These are phyloP conservation scores for Amaranthus cruentus DNA, from an alignment of 148 eudicot genomes.

Conservation along the genomic window DNA sequence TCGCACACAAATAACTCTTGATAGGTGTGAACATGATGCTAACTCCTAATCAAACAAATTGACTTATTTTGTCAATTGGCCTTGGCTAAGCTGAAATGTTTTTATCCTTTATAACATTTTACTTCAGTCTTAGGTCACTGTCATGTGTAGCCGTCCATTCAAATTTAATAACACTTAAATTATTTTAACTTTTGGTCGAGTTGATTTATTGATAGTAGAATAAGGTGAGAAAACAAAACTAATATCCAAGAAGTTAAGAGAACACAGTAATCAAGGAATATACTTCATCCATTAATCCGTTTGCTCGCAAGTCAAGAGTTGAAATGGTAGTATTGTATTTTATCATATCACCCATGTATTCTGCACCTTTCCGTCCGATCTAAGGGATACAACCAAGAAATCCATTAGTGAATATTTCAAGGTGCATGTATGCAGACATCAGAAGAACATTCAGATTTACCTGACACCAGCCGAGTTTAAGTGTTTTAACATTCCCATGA, in stretches of 20 bases:
- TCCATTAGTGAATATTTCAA: background rate
- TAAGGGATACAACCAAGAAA: constrained; percentile 28
- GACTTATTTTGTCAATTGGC: no score
- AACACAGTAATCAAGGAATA: constrained; percentile 17
- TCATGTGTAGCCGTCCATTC: no score
- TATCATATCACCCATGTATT: constrained; percentile 71
- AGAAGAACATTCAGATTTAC: constrained; percentile 30
- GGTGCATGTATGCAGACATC: background rate
- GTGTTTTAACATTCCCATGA: constrained; percentile 72
- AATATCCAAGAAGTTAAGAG: background rate
- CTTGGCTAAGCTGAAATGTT: no score
- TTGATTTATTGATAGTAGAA: no score
- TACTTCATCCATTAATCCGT: constrained; percentile 90
- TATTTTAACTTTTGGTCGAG: no score
- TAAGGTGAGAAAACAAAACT: no score
- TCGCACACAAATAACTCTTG: no score
- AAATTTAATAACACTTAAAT: no score
- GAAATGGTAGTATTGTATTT: constrained; percentile 80
- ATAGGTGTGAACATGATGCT: no score
- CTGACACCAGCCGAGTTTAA: constrained; percentile 97
- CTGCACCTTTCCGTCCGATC: constrained; percentile 85
- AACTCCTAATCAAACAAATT: no score
- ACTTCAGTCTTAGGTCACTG: no score
- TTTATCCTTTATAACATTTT: no score
- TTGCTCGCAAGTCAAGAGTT: constrained; percentile 79